Percentiles rank a stretch among this genome's conserved stretches.
These are phyloP conservation scores for Paulownia fortunei DNA, from an alignment of 257 asterid genomes.

Conservation along the genomic window DNA sequence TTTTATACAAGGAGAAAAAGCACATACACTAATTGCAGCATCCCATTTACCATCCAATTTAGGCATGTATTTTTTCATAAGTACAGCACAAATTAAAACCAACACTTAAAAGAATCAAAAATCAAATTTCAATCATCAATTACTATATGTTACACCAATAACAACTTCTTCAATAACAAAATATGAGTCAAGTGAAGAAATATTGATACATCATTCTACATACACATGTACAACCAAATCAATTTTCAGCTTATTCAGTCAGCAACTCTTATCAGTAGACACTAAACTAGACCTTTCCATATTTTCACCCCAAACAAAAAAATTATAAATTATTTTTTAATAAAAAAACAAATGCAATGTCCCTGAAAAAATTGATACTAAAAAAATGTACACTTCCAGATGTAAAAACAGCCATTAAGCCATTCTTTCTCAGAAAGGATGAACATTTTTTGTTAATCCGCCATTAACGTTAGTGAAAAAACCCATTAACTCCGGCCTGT, in stretches of 20 bases:
- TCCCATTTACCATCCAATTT: too few species aligned
- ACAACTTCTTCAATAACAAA: too few species aligned
- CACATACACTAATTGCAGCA: too few species aligned
- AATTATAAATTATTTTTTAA: neutral
- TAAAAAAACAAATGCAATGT: neutral
- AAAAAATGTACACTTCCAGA: neutral
- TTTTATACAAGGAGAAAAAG: too few species aligned
- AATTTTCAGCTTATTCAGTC: too few species aligned
- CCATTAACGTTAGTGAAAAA: slow-evolving; percentile 81
- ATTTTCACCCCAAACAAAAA: neutral
- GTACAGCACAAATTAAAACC: neutral
- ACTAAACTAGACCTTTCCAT: neutral
- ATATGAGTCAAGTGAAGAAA: too few species aligned
- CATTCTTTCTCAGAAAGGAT: slow-evolving; percentile 58
- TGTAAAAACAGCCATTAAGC: neutral
- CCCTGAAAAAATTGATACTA: neutral
- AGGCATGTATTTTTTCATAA: neutral
- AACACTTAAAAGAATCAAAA: slow-evolving; percentile 17
- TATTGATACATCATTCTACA: neutral
- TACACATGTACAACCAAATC: too few species aligned
- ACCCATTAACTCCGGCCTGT: slow-evolving; percentile 92
- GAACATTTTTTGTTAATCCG: slow-evolving; percentile 79
- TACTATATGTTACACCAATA: too few species aligned
- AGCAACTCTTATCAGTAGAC: too few species aligned
- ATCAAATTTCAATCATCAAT: neutral